phyloP scores from a whole-genome alignment of 306 rosid genomes.

The Pterocarpus macrocarpus region DNA sequence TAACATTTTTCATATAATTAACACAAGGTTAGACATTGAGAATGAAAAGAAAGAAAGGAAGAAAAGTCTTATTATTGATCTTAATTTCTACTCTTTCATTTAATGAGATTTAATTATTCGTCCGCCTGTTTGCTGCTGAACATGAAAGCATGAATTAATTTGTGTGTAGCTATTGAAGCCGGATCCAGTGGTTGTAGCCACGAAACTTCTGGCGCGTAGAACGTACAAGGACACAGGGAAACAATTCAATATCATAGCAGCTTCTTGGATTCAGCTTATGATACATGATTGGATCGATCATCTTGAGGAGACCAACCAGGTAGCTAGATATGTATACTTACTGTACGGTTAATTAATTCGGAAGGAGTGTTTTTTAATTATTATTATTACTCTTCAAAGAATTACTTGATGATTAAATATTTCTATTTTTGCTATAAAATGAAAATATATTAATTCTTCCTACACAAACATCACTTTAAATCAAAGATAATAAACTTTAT shows the following conservation, averaged over 20 bases:
- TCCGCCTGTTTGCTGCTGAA: not conserved
- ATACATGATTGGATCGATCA: constrained; percentile 77
- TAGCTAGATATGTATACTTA: not conserved
- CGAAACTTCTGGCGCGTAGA: constrained; percentile 61
- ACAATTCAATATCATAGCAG: constrained; percentile 72
- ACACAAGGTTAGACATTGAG: not conserved
- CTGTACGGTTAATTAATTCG: not conserved
- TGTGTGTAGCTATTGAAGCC: constrained; percentile 62
- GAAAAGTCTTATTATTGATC: too few species aligned
- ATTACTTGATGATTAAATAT: constrained; percentile 64
- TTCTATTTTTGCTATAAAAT: too few species aligned
- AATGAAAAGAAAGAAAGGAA: not conserved
- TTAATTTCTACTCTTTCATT: not conserved
- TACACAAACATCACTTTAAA: too few species aligned
- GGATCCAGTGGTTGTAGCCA: constrained; percentile 66
- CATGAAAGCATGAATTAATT: not conserved
- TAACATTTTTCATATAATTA: too few species aligned
- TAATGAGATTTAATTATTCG: not conserved
- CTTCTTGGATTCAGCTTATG: constrained; percentile 80
- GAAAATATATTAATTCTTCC: too few species aligned
- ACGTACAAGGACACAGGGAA: constrained; percentile 61
- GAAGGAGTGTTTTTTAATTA: constrained; percentile 42
- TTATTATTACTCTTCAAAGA: too few species aligned
- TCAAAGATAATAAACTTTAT: too few species aligned
- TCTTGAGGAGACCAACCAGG: constrained; percentile 65